A percentile compares a stretch with the other conserved stretches of the same genome.
These are phyloP conservation scores for Datura wrightii DNA, from an alignment of 257 asterid species.

Conservation along the genomic window DNA sequence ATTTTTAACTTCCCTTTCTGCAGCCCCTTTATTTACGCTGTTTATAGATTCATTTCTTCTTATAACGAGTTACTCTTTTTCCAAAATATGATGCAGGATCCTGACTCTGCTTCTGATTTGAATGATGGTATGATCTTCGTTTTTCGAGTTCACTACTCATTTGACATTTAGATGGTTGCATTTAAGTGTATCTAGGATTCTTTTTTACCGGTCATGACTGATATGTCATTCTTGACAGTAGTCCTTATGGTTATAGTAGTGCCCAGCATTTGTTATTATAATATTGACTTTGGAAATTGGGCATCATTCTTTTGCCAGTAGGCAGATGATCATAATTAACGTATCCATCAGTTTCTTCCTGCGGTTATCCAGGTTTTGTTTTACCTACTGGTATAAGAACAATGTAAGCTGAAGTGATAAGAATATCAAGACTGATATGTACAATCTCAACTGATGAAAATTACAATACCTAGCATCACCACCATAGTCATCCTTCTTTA, in stretches of 20 bases:
- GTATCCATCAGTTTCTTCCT: not conserved
- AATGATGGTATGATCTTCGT: slow-evolving; percentile 62
- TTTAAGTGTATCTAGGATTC: not conserved
- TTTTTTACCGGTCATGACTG: not conserved
- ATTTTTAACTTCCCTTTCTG: not conserved
- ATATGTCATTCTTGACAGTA: not conserved
- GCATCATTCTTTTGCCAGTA: not conserved
- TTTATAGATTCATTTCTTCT: slow-evolving; percentile 7
- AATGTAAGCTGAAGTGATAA: not conserved
- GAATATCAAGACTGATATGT: not conserved
- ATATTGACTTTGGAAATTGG: not conserved
- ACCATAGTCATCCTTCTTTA: not conserved
- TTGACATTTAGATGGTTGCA: not conserved
- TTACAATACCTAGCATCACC: slow-evolving; percentile 22
- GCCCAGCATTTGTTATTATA: slow-evolving; percentile 19
- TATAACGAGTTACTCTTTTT: slow-evolving; percentile 32
- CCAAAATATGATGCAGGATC: slow-evolving; percentile 50
- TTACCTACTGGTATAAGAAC: not conserved
- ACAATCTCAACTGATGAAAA: not conserved
- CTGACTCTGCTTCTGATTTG: slow-evolving; percentile 59
- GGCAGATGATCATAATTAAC: not conserved
- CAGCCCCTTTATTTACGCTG: not conserved
- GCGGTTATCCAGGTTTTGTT: not conserved
- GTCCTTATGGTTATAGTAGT: not conserved
- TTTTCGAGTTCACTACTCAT: slow-evolving; percentile 12